Conservation (phyloP, 306 rosid genomes). For the Trifolium subterraneum region DNA sequence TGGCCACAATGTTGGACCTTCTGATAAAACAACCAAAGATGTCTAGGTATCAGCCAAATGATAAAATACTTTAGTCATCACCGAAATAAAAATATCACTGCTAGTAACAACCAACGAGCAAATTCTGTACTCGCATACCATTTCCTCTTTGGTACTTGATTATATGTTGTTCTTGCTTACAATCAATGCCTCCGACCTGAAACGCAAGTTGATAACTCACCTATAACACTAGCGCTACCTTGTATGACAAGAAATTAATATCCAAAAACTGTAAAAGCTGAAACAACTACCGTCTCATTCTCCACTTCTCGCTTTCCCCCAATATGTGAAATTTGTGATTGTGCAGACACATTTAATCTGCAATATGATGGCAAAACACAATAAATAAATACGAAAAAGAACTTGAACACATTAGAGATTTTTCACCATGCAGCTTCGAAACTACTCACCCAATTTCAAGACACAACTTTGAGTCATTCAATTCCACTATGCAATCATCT, state of each 20-base stretch:
- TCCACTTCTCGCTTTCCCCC: slow-evolving; percentile 47
- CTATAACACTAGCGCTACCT: slow-evolving; percentile 12
- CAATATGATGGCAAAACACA: slow-evolving; percentile 31
- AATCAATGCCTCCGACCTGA: slow-evolving; percentile 49
- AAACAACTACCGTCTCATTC: slow-evolving; percentile 53
- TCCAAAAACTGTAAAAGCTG: slow-evolving; percentile 1
- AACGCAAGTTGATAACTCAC: slow-evolving; percentile 27
- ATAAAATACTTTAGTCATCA: slow-evolving; percentile 6
- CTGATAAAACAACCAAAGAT: slow-evolving; percentile 37
- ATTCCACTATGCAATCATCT: slow-evolving; percentile 37
- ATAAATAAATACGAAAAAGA: background rate
- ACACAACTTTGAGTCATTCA: slow-evolving; percentile 42
- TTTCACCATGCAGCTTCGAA: slow-evolving; percentile 30
- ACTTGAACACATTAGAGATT: slow-evolving; percentile 9
- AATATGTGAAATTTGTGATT: slow-evolving; percentile 41
- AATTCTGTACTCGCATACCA: slow-evolving; percentile 48
- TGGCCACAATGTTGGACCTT: slow-evolving; percentile 48
- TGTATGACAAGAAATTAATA: slow-evolving; percentile 13
- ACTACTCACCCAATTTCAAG: slow-evolving; percentile 61
- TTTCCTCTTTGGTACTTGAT: slow-evolving; percentile 47
- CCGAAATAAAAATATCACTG: slow-evolving; percentile 19
- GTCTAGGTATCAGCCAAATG: background rate
- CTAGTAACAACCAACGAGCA: slow-evolving; percentile 6
- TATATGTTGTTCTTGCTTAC: slow-evolving; percentile 45
- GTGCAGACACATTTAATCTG: slow-evolving; percentile 52